phyloP scores from a whole-genome alignment of 2,329 filamentous ascomycete species.

The Cercospora sp. region DNA sequence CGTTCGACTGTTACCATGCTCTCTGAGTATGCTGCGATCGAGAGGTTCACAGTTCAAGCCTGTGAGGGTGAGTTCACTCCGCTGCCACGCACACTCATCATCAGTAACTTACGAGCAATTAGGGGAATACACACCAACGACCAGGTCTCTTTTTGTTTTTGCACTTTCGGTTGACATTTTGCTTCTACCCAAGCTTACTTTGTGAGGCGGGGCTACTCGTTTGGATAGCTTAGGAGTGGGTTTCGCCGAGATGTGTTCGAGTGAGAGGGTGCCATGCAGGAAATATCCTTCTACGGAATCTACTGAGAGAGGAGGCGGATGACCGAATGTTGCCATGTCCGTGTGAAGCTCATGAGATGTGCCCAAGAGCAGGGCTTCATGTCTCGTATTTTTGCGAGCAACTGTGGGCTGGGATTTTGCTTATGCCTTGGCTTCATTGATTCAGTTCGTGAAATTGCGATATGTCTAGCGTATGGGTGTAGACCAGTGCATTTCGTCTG shows the following conservation, averaged over 20 bases:
- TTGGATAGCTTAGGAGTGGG: too few relatives aligned
- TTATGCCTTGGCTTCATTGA: background rate
- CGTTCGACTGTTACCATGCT: background rate
- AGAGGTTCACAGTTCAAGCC: constrained; percentile 9
- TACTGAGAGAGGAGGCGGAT: too few relatives aligned
- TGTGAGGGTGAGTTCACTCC: background rate
- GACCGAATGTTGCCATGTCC: too few relatives aligned
- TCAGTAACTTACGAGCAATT: background rate
- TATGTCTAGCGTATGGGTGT: background rate
- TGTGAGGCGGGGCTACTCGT: background rate
- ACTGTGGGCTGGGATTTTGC: background rate
- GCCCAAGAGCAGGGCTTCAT: background rate
- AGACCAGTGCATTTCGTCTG: background rate
- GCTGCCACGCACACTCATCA: background rate
- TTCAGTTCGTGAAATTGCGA: background rate
- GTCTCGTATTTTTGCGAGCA: background rate
- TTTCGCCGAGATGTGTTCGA: too few relatives aligned
- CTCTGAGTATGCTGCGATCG: background rate
- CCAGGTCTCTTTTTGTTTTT: background rate
- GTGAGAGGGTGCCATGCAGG: too few relatives aligned
- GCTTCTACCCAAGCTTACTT: background rate
- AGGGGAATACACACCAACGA: background rate
- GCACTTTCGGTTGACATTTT: background rate
- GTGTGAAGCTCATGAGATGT: too few relatives aligned
- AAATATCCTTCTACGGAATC: too few relatives aligned